Evolutionary conservation across 192 early-diverging fungal genomes (phyloP), one percentile per base, ranked within the genome.

Genomic region (Coemansia sp.): DNA sequence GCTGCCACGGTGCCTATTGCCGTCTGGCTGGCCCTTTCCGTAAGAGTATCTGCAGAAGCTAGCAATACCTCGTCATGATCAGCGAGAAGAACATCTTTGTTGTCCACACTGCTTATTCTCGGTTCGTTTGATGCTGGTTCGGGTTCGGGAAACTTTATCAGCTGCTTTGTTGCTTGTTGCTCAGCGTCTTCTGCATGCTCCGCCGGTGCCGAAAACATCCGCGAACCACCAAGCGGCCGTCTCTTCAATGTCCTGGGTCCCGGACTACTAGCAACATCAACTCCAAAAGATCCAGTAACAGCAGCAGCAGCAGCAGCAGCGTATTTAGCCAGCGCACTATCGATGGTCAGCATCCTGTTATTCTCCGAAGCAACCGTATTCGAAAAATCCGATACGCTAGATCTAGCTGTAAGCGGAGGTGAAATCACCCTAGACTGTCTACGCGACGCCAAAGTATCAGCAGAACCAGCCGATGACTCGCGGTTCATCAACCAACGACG

Each of bases 321-420:
- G 12, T 57, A 64, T 17, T 51, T 60, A 9, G 67, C 54, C 34
- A 69, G 11, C 0, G 68, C 71, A 45, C 60, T 51, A 35, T 67
- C 68, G n/a, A 71, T 67, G 53, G 51, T 62, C 41, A 54, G 51
- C 55, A 66, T 58, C 35, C 76, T 48, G 14, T 53, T 33, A 41
- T 64, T 28, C 17, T 48, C 28, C 14, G 58, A 69, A 34, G 64
- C 51, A 17, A 58, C 62, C 9, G 28, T 28, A n/a, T 17, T 57
- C 58, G 45, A 8, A n/a, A 82, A 34, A 35, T 82, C 79, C 12
- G 79, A 82, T 33, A 82, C 36, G 37, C 79, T 82, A 20, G 79
- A 82, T 22, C 74, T 66, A 0, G 71, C 70, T 18, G 79, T 71
- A 20, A 82, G 79, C 22, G 66, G 51, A 0, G 79, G 79, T 51